phyloP scores from a whole-genome alignment of 306 rosid species.

The Dalbergia cultrata region DNA sequence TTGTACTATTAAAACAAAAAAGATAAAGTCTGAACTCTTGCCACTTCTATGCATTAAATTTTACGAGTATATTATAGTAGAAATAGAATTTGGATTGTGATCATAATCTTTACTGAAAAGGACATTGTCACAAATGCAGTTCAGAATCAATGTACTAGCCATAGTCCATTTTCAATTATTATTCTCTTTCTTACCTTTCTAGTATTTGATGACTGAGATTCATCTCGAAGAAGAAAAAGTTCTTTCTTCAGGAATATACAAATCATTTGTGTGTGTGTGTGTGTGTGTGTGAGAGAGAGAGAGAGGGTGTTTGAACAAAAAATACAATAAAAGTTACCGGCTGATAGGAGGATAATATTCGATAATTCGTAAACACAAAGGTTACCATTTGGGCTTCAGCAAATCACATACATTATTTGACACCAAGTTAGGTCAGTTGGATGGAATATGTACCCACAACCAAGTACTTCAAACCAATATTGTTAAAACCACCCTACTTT shows the following conservation, averaged over 20 bases:
- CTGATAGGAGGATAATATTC: slow-evolving; percentile 21
- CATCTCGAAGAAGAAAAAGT: not conserved
- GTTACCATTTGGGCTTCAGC: not conserved
- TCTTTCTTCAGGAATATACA: too few species aligned
- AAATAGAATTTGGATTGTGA: not conserved
- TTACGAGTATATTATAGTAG: not conserved
- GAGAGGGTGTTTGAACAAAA: not conserved
- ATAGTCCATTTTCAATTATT: not conserved
- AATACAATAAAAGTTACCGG: slow-evolving; percentile 17
- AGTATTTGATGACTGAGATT: too few species aligned
- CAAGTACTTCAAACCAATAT: not conserved
- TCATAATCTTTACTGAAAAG: not conserved
- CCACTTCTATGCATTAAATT: not conserved
- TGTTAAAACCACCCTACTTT: not conserved
- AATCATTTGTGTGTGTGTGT: too few species aligned
- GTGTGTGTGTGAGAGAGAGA: too few species aligned
- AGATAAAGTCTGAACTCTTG: not conserved
- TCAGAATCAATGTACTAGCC: not conserved
- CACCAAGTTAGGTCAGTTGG: not conserved
- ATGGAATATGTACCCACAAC: not conserved
- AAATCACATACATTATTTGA: slow-evolving; percentile 27
- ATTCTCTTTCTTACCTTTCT: too few species aligned
- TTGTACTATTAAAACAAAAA: not conserved
- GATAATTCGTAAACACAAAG: not conserved
- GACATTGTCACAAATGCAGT: not conserved